phyloP scores from a whole-genome alignment of 2,329 filamentous ascomycete genomes.

The Fusarium devonianum region DNA sequence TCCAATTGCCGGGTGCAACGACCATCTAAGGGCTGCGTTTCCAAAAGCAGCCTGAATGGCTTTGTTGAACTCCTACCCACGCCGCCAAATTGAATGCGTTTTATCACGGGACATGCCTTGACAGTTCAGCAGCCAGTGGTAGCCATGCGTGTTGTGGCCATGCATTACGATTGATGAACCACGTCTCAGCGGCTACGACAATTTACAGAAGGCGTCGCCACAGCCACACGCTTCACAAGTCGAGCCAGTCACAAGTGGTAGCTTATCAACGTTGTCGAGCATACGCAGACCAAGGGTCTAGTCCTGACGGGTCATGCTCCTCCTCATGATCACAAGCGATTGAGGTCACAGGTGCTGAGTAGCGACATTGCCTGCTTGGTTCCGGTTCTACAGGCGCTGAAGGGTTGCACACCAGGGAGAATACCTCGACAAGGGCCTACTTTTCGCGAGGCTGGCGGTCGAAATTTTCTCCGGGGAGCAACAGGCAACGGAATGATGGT shows the following conservation, averaged over 20 bases:
- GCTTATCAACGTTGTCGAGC: conserved; percentile 21
- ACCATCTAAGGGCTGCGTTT: conserved; percentile 4
- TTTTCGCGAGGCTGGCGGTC: background rate
- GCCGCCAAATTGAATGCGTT: background rate
- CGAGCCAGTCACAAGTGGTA: conserved; percentile 19
- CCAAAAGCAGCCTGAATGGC: background rate
- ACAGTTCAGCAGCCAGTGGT: conserved; percentile 25
- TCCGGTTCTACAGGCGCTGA: background rate
- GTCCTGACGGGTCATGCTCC: background rate
- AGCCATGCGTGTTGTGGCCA: conserved; percentile 25
- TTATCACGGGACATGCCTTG: background rate
- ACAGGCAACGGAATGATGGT: background rate
- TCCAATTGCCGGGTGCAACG: conserved; percentile 5
- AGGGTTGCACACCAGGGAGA: background rate
- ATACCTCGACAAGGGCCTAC: background rate
- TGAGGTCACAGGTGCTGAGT: background rate
- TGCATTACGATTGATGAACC: conserved; percentile 34
- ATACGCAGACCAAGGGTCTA: conserved; percentile 4
- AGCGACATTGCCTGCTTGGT: background rate
- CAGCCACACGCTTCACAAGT: background rate
- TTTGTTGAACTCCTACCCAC: background rate
- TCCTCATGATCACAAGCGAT: conserved; percentile 7
- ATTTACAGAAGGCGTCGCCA: conserved; percentile 5
- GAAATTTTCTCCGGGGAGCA: background rate
- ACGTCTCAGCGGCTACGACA: conserved; percentile 9